Conservation (phyloP, 2,329 filamentous ascomycete species). For the Colletotrichum acutatum region DNA sequence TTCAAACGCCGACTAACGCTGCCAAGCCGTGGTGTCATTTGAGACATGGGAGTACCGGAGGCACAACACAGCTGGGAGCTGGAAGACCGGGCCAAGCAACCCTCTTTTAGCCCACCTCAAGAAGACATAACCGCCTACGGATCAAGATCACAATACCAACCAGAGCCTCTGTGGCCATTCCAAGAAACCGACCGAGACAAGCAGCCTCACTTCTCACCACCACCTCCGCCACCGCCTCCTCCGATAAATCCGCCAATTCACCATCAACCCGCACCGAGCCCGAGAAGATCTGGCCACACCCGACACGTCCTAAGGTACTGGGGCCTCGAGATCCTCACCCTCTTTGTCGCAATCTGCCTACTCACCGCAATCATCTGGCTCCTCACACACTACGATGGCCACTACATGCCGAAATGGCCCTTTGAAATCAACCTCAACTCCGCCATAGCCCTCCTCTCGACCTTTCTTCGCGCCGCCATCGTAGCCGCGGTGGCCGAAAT, state of each 20-base stretch:
- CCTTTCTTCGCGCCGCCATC: slow-evolving; percentile 38
- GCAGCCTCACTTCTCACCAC: not conserved
- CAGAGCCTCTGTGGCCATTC: slow-evolving; percentile 14
- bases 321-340: slow-evolving; percentile 20
- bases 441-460: slow-evolving; percentile 36
- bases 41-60: not conserved
- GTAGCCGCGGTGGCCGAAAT: slow-evolving; percentile 43
- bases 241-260: not conserved
- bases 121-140: not conserved
- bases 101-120: not conserved
- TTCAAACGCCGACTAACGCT: not conserved
- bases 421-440: slow-evolving; percentile 40
- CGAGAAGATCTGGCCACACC: not conserved
- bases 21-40: not conserved
- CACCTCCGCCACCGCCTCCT: not conserved
- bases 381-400: slow-evolving; percentile 22
- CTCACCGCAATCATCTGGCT: slow-evolving; percentile 23
- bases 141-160: not conserved
- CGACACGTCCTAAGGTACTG: slow-evolving; percentile 23
- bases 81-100: slow-evolving; percentile 7
- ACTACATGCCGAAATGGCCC: slow-evolving; percentile 38
- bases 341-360: slow-evolving; percentile 5
- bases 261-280: not conserved
- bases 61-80: slow-evolving; percentile 19
- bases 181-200: not conserved